Conservation (phyloP, 2,329 filamentous ascomycete genomes). For the Hypoxylon sp. region DNA sequence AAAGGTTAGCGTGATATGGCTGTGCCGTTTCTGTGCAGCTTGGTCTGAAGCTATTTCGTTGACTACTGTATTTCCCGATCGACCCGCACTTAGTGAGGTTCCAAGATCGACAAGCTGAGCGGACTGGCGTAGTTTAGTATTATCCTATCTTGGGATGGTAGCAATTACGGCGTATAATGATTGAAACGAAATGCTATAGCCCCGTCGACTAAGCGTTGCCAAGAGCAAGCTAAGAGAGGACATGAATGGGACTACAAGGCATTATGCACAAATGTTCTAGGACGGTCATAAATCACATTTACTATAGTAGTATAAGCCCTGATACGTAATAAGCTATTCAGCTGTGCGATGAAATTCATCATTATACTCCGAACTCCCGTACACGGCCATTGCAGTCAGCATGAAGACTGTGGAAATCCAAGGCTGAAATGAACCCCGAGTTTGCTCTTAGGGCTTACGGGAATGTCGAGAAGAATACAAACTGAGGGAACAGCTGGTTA, state of each 20-base stretch:
- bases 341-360: conserved; percentile 20
- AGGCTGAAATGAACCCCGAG: conserved; percentile 4
- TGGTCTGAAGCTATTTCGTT: background rate
- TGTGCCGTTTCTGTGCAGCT: conserved; percentile 4
- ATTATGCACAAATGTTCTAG: background rate
- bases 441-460: conserved; percentile 13
- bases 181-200: background rate
- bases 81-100: background rate
- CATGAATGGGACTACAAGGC: background rate
- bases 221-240: background rate
- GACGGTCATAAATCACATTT: background rate
- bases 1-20: background rate
- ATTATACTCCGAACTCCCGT: conserved; percentile 15
- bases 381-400: background rate
- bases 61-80: background rate
- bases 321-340: background rate
- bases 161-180: background rate
- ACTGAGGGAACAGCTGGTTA: background rate
- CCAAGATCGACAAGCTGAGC: background rate
- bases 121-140: background rate
- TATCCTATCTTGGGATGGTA: background rate
- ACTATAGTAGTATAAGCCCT: no score
- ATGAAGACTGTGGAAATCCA: conserved; percentile 14
- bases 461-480: conserved; percentile 17
- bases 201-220: background rate